These are phyloP conservation scores for Tillandsia leiboldiana DNA, from an alignment of 176 grass and related monocot genomes.

Conservation along the genomic window DNA sequence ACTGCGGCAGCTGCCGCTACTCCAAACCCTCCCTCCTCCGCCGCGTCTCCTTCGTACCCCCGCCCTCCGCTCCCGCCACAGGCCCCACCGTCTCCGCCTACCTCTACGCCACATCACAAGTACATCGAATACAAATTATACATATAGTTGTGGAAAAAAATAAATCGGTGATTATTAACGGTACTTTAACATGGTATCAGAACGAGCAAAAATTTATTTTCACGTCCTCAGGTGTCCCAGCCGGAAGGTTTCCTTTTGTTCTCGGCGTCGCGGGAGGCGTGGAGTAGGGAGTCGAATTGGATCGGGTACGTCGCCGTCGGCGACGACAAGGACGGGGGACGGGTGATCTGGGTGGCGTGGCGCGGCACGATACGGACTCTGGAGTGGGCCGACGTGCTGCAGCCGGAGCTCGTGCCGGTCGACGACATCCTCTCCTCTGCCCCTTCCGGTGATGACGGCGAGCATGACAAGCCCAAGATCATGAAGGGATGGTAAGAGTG, in stretches of 20 bases:
- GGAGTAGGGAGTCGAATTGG: constrained; percentile 97
- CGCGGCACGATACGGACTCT: constrained; percentile 74
- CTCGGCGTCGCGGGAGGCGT: constrained; percentile 56
- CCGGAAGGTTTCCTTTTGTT: constrained; percentile 41
- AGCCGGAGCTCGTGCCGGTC: constrained; percentile 42
- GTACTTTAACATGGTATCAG: too few relatives aligned
- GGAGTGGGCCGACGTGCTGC: constrained; percentile 70
- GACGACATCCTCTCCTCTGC: constrained; percentile 38
- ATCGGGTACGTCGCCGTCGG: constrained; percentile 72
- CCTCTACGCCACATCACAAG: constrained; percentile 57
- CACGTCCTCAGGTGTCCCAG: constrained; percentile 1
- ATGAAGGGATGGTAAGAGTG: constrained; percentile 62
- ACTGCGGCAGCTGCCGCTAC: constrained; percentile 77
- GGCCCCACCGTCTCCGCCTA: constrained; percentile 42
- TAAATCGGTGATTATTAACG: too few relatives aligned
- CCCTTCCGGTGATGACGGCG: constrained; percentile 1
- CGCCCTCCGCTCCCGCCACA: constrained; percentile 36
- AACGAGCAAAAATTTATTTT: too few relatives aligned
- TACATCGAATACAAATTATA: too few relatives aligned
- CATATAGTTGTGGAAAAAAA: too few relatives aligned
- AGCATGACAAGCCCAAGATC: constrained; percentile 22
- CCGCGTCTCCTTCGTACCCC: constrained; percentile 17
- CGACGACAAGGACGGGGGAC: constrained; percentile 44
- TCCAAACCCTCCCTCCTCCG: constrained; percentile 42
- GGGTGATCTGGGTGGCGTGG: constrained; percentile 69